Percentiles rank a stretch among this genome's conserved stretches.
Conservation (phyloP, 176 grass and related monocot species). For the Bothriochloa decipiens region DNA sequence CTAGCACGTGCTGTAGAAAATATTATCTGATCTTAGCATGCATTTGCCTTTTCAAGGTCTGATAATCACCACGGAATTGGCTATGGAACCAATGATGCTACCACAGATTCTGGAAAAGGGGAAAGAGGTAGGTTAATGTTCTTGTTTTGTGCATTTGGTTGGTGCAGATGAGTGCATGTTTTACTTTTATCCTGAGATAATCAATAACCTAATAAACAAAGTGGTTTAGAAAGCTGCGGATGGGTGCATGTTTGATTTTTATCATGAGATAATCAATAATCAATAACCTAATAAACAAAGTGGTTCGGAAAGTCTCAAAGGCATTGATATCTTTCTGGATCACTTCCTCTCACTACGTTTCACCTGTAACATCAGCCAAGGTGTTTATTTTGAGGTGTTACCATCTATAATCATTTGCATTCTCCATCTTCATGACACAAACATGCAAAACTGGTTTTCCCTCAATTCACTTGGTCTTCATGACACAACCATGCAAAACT, state of each 20-base stretch:
- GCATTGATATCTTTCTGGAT: neutral
- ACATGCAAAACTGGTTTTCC: no score
- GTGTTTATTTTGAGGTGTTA: neutral
- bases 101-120: conserved; percentile 43
- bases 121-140: conserved; percentile 48
- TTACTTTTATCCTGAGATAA: conserved; percentile 15
- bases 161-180: neutral
- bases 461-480: neutral
- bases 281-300: neutral
- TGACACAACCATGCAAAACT: no score
- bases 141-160: conserved; percentile 6
- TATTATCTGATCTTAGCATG: conserved; percentile 23
- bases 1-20: neutral
- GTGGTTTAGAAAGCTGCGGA: neutral
- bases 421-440: neutral
- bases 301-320: neutral
- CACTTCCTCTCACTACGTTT: neutral
- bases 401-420: neutral
- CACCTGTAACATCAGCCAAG: neutral
- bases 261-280: neutral
- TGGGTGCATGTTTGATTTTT: conserved; percentile 1
- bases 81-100: conserved; percentile 51
- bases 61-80: conserved; percentile 70
- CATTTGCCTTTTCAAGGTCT: conserved; percentile 47
- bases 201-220: conserved; percentile 1